Conservation (phyloP, 2,329 filamentous ascomycete genomes). For the Sphaerulina vaccinii region DNA sequence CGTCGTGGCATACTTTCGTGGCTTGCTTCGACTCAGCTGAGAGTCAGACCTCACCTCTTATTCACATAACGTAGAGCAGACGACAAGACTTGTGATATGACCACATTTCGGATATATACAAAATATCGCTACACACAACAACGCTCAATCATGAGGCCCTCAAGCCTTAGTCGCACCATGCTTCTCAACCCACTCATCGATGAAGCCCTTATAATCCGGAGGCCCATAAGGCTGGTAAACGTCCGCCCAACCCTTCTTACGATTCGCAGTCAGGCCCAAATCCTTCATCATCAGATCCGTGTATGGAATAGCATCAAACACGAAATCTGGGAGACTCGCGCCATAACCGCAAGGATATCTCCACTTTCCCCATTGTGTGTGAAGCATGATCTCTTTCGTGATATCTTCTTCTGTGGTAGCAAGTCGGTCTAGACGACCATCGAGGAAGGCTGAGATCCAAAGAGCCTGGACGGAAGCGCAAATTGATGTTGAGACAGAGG, state of each 20-base stretch:
- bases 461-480: slow-evolving; percentile 43
- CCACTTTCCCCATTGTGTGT: slow-evolving; percentile 66
- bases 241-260: slow-evolving; percentile 56
- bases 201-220: slow-evolving; percentile 56
- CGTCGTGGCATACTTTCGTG: too few relatives aligned
- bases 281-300: slow-evolving; percentile 67
- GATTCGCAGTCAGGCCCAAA: slow-evolving; percentile 57
- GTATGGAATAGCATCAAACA: slow-evolving; percentile 75
- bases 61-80: too few relatives aligned
- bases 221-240: slow-evolving; percentile 58
- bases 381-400: slow-evolving; percentile 51
- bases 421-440: slow-evolving; percentile 46
- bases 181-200: slow-evolving; percentile 51
- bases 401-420: slow-evolving; percentile 42
- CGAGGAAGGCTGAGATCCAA: slow-evolving; percentile 62
- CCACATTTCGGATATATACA: too few relatives aligned
- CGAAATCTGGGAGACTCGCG: slow-evolving; percentile 63
- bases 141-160: too few relatives aligned
- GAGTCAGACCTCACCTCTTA: too few relatives aligned
- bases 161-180: slow-evolving; percentile 12
- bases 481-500: slow-evolving; percentile 39
- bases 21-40: too few relatives aligned
- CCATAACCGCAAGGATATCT: slow-evolving; percentile 68
- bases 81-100: too few relatives aligned
- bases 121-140: too few relatives aligned